phyloP scores from a whole-genome alignment of 768 basidiomycete genomes.

The Pluteus cervinus region DNA sequence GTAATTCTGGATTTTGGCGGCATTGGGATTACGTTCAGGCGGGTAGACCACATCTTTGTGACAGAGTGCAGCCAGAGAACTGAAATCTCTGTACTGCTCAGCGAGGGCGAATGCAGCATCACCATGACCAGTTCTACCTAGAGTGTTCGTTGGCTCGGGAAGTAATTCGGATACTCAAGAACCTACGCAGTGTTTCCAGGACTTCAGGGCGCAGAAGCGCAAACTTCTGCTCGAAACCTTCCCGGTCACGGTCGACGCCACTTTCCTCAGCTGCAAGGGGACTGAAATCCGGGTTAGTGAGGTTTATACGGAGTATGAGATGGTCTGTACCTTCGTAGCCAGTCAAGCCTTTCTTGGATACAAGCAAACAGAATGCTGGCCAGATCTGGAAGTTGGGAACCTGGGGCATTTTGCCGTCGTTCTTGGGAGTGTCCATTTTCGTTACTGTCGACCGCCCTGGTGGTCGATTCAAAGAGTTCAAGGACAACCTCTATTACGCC shows the following conservation, averaged over 20 bases:
- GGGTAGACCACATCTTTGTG: slow-evolving; percentile 60
- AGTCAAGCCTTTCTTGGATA: slow-evolving; percentile 62
- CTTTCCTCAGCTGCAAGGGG: slow-evolving; percentile 39
- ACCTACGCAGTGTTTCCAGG: slow-evolving; percentile 75
- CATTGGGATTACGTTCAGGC: slow-evolving; percentile 59
- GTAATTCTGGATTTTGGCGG: slow-evolving; percentile 58
- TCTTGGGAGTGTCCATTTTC: slow-evolving; percentile 18
- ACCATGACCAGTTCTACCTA: slow-evolving; percentile 64
- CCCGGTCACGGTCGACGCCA: slow-evolving; percentile 47
- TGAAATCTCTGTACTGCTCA: slow-evolving; percentile 82
- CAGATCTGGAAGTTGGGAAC: slow-evolving; percentile 56
- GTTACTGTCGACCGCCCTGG: slow-evolving; percentile 38
- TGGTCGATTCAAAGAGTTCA: slow-evolving; percentile 65
- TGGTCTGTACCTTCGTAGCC: slow-evolving; percentile 53
- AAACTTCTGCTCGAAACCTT: slow-evolving; percentile 63
- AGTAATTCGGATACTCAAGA: neutral
- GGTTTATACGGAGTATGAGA: neutral
- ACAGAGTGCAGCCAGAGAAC: slow-evolving; percentile 79
- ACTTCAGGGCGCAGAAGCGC: slow-evolving; percentile 67
- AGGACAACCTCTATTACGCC: slow-evolving; percentile 62
- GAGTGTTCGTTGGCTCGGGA: neutral
- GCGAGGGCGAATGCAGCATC: slow-evolving; percentile 76
- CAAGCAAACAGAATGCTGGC: slow-evolving; percentile 60
- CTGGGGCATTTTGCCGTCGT: slow-evolving; percentile 29
- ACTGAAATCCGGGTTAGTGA: slow-evolving; percentile 20